These are phyloP conservation scores for Penicillium sp. DNA, from an alignment of 2,329 filamentous ascomycete species.

Conservation along the genomic window DNA sequence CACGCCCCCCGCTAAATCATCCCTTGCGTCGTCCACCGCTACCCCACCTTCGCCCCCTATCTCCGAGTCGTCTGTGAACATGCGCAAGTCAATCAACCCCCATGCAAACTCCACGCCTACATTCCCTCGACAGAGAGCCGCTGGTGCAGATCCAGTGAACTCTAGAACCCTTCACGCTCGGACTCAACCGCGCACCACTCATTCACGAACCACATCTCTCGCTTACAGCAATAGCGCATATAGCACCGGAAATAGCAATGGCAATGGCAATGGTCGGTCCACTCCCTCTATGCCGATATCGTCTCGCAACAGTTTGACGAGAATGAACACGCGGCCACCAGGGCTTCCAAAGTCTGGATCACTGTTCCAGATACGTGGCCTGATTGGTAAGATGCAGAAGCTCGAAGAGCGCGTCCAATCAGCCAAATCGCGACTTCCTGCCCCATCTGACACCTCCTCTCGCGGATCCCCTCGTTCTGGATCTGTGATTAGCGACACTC, in stretches of 20 bases:
- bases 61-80: constrained; percentile 73
- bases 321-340: constrained; percentile 46
- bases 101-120: constrained; percentile 44
- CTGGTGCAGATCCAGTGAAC: constrained; percentile 53
- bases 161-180: constrained; percentile 53
- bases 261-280: constrained; percentile 35
- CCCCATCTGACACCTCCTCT: constrained; percentile 74
- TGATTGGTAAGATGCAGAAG: constrained; percentile 96
- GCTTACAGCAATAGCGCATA: constrained; percentile 43
- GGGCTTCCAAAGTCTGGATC: constrained; percentile 65
- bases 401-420: constrained; percentile 91
- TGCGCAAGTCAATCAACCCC: constrained; percentile 55
- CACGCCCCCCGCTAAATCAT: constrained; percentile 75
- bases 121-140: constrained; percentile 43
- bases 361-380: constrained; percentile 84
- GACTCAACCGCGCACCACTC: constrained; percentile 44
- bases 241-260: not conserved
- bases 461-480: constrained; percentile 70
- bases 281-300: constrained; percentile 46
- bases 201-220: constrained; percentile 61
- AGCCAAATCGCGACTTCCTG: constrained; percentile 86
- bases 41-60: constrained; percentile 93
- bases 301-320: constrained; percentile 46
- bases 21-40: constrained; percentile 63
- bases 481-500: constrained; percentile 49